Base-by-base conservation (phyloP, 1,284 basidiomycete genomes). In the Vanrija pseudolonga region DNA sequence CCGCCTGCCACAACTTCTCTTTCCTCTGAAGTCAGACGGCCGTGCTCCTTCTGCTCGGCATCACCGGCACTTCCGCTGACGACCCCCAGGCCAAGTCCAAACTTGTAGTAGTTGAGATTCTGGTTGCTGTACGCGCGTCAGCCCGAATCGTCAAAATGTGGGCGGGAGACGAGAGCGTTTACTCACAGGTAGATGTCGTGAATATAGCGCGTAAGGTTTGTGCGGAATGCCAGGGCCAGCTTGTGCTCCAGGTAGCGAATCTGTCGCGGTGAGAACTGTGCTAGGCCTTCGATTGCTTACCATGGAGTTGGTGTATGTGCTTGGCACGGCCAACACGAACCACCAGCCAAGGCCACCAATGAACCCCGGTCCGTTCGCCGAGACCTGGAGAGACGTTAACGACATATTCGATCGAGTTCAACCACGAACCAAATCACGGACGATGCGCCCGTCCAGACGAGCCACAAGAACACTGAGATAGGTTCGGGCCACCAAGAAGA, bases 271-370 rank as follows among this genome's bases (percentile, higher is more conserved):
- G 12, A 32, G 3, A 40, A 51, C 37, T 41, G 43, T 38, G n/a
- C 56, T 41, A 46, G 15, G 18, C 22, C 36, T 14, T 1, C n/a
- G 38, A 39, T 19, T 7, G 20, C 79, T 32, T 45, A 88, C 88
- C 90, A 98, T 94, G 1, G 90, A 87, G 71, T 98, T 98, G 0
- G 94, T 98, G 71, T 94, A 95, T 18, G 91, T 94, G 67, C 89
- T 92, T 0, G 95, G 94, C 23, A 98, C 81, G 0, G 92, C 90
- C 7, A 98, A 81, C 6, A 85, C 77, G 68, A 95, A 96, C 94
- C 94, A 98, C 56, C 91, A 80, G 0, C 82, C 88, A 0, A 98
- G 77, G 0, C 93, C 93, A 48, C 82, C 83, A 15, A 91, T 60
- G 76, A 98, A 97, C 0, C 91, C 92, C 51, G 81, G 82, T 0